Evolutionary conservation across 257 asterid species (phyloP).

Genomic region (Gentiana dahurica): DNA sequence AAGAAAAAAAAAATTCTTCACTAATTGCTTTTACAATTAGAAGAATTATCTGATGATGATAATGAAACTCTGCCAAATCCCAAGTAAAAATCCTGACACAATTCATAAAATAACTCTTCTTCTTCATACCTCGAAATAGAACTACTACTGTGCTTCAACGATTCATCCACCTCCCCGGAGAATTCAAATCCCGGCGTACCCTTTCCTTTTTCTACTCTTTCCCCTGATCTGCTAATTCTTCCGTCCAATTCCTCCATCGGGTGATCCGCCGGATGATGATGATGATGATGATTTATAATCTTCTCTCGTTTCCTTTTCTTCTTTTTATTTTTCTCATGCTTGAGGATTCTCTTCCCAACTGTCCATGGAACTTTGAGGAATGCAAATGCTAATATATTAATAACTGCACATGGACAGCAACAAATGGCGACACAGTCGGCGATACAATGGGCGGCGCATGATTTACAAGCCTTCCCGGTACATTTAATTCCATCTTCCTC

Average conservation of each 20-base stretch:
- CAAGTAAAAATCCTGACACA: constrained; percentile 60
- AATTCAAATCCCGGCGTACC: constrained; percentile 12
- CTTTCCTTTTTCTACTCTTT: constrained; percentile 16
- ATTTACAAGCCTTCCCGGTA: constrained; percentile 61
- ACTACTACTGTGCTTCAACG: constrained; percentile 20
- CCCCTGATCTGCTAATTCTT: constrained; percentile 16
- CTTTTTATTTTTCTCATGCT: constrained; percentile 21
- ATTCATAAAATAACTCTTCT: constrained; percentile 52
- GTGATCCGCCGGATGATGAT: too few relatives aligned
- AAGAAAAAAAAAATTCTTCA: background rate
- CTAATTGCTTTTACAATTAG: constrained; percentile 24
- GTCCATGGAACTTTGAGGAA: constrained; percentile 73
- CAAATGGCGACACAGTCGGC: constrained; percentile 97
- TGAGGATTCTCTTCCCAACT: constrained; percentile 52
- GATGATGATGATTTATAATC: too few relatives aligned
- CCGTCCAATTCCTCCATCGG: constrained; percentile 17
- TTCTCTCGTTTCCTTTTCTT: constrained; percentile 7
- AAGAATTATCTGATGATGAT: background rate
- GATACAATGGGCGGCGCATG: constrained; percentile 78
- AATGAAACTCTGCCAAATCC: constrained; percentile 92
- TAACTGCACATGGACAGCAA: constrained; percentile 91
- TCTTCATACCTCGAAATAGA: constrained; percentile 31
- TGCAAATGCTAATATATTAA: constrained; percentile 53
- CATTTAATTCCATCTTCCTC: constrained; percentile 35
- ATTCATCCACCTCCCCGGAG: constrained; percentile 22